phyloP scores from a whole-genome alignment of 345 rosid genomes.

The Gossypium turneri region DNA sequence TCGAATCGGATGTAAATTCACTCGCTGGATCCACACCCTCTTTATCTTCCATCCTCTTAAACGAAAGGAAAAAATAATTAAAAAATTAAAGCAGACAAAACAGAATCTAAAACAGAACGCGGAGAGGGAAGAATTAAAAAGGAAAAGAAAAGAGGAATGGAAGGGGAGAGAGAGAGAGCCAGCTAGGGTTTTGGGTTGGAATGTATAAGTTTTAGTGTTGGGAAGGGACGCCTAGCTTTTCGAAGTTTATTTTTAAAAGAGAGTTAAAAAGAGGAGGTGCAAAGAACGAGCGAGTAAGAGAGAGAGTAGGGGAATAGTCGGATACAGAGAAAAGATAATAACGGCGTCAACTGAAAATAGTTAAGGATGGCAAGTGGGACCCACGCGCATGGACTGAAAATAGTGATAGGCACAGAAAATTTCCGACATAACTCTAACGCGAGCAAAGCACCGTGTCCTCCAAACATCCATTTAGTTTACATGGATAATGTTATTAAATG shows the following conservation, averaged over 20 bases:
- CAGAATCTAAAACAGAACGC: not conserved
- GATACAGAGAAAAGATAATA: slow-evolving; percentile 20
- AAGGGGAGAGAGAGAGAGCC: slow-evolving; percentile 15
- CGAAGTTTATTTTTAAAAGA: not conserved
- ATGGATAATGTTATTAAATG: too few relatives aligned
- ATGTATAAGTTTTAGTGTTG: slow-evolving; percentile 8
- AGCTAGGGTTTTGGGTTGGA: slow-evolving; percentile 45
- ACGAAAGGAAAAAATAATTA: not conserved
- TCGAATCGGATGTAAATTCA: slow-evolving; percentile 26
- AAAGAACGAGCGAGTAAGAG: not conserved
- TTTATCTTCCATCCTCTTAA: slow-evolving; percentile 27
- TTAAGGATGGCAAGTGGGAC: slow-evolving; percentile 17
- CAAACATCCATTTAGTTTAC: too few relatives aligned
- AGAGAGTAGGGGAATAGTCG: not conserved
- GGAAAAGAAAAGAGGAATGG: not conserved
- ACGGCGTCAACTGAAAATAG: slow-evolving; percentile 29
- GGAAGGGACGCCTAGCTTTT: slow-evolving; percentile 32
- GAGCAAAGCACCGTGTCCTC: too few relatives aligned
- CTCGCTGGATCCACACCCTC: slow-evolving; percentile 40
- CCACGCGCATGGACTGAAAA: slow-evolving; percentile 34
- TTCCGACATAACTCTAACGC: slow-evolving; percentile 15
- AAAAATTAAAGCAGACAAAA: not conserved
- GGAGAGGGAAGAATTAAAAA: not conserved
- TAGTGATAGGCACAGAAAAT: slow-evolving; percentile 6
- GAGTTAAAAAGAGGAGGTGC: not conserved